Evolutionary conservation across 768 basidiomycete genomes (phyloP), one percentile per base, ranked within the genome.

Genomic region (Daedaleopsis sinensis): DNA sequence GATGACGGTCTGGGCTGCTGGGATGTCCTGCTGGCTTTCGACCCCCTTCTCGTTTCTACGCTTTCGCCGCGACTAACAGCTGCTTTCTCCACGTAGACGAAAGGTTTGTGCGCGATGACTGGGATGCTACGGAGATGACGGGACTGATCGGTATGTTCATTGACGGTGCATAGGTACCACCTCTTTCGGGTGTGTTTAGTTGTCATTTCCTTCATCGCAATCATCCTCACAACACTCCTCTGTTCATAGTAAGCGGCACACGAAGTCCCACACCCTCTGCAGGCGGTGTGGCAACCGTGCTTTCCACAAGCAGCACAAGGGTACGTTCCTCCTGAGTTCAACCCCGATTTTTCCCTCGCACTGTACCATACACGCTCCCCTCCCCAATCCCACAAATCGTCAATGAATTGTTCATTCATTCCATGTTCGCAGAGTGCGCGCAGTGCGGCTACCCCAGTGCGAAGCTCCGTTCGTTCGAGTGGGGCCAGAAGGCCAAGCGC

Each of bases 401-500:
- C 15, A 32, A 7, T 37, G 42, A 36, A 47, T 49, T 65, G 35
- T 16, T n/a, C 36, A 37, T 23, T n/a, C n/a, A 19, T 61, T 65
- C 5, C 69, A 53, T 27, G 32, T 27, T 42, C 19, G 39, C 72
- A 97, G 95, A 88, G 62, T 98, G 97, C 80, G 91, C 89, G 23
- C 91, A 93, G 75, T 98, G 97, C 76, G 97, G 96, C 59, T 98
- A 94, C 81, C 97, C 97, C 48, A 80, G 94, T 58, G 96, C 97
- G 57, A 98, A 93, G 80, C 79, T 96, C 71, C 88, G 96, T 72
- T 95, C 93, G 71, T 98, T 88, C 79, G 91, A 98, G 80, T 98
- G 97, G 97, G 94, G 95, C 68, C 84, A 88, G 76, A 99, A 99
- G 86, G 97, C 97, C 57, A 98, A 98, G 88, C 90, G 97, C 79